Base-by-base conservation (phyloP, 2,329 filamentous ascomycete species). In the Aspergillus tubingensis region DNA sequence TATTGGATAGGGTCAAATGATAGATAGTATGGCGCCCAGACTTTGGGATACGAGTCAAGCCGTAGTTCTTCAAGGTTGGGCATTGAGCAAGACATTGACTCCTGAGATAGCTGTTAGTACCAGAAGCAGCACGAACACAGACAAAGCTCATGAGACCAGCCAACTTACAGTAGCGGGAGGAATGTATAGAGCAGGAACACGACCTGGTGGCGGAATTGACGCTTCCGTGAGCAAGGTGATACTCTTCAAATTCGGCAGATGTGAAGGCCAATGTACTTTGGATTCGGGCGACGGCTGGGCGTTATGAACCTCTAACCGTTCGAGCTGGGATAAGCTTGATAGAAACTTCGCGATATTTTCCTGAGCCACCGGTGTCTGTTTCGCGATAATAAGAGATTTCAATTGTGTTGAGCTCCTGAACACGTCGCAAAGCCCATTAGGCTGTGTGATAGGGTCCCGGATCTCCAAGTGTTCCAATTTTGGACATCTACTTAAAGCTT, bases 401-500 rank as follows among this genome's bases (percentile, higher is more conserved):
- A 76, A 52, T 3, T 58, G 61, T 19, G 67, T 71, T 51, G 65
- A 70, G 38, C 61, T 52, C 58, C 67, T 68, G 48, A 74, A 73
- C 10, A 70, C 66, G 7, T 65, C 55, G 39, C 69, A 70, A 25
- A 75, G 65, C 0, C 62, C 65, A 15, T 67, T 61, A 8, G 62
- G 54, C 6, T 62, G 55, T 8, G 62, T 56, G 43, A 67, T 66
- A 1, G 59, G 52, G 4, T 62, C 64, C 59, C 65, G 63, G 5
- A 76, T 58, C 8, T 76, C 70, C 15, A 76, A 67, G 56, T 72
- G 63, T 51, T 71, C 69, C 1, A 79, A 43, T n/a, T 68, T 66
- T 3, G 70, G 71, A 50, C 75, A 78, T 51, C 74, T 66, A 60
- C 74, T 73, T 5, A 77, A 41, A 32, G 72, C 69, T 38, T 75